A percentile compares a stretch with the other conserved stretches of the same genome.
Conservation (phyloP, 2,329 filamentous ascomycete genomes). For the Neopestalotiopsis clavispora region DNA sequence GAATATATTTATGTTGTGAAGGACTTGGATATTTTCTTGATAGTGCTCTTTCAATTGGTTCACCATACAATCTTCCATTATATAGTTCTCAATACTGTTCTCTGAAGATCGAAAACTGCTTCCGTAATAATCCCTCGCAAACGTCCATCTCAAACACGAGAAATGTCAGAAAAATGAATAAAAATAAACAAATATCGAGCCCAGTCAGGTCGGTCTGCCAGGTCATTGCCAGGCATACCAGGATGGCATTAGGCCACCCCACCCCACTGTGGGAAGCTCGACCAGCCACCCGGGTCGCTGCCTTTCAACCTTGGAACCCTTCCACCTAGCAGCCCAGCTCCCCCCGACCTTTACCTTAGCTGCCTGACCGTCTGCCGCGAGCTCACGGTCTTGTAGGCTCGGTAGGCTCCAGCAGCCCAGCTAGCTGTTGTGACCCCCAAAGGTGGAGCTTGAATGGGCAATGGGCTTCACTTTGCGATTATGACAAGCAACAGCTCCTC, state of each 20-base stretch:
- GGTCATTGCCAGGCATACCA: neutral
- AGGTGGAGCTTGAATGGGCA: conserved; percentile 8
- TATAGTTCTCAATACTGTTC: too few species aligned
- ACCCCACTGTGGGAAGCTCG: conserved; percentile 3
- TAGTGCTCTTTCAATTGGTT: too few species aligned
- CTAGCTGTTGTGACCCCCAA: neutral
- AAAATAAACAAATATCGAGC: neutral
- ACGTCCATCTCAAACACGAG: neutral
- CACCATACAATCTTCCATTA: neutral
- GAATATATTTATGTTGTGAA: too few species aligned
- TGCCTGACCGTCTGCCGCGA: neutral
- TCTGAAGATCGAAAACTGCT: too few species aligned
- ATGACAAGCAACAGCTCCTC: neutral
- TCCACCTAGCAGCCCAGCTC: neutral
- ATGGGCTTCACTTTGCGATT: neutral
- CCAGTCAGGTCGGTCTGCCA: neutral
- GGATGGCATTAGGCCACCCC: neutral
- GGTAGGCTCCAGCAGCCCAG: neutral
- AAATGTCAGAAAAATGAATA: neutral
- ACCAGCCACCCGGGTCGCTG: conserved; percentile 17
- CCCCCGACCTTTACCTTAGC: neutral
- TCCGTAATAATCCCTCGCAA: too few species aligned
- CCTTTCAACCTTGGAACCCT: neutral
- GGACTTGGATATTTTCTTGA: too few species aligned
- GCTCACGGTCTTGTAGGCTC: neutral